Evolutionary conservation across 768 basidiomycete genomes (phyloP).

Genomic region (Tylopilus sp.): DNA sequence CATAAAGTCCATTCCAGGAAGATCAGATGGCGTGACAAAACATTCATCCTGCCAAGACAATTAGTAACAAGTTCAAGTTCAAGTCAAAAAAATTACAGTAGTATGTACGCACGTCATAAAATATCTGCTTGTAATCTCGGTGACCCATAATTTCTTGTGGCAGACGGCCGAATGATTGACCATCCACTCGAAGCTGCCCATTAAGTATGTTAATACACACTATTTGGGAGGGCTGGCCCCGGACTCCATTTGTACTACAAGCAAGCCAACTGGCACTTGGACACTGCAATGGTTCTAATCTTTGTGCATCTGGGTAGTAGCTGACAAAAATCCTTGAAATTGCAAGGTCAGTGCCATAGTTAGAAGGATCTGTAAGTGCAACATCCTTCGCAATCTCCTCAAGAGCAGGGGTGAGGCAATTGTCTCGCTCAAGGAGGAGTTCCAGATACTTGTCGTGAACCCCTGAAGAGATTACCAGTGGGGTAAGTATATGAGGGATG

Average conservation of each 20-base stretch:
- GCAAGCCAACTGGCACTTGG: constrained; percentile 15
- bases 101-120: background rate
- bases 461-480: too few relatives aligned
- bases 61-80: background rate
- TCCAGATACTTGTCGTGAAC: too few relatives aligned
- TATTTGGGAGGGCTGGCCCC: background rate
- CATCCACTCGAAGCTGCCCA: constrained; percentile 17
- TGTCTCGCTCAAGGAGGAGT: too few relatives aligned
- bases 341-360: constrained; percentile 14
- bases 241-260: background rate
- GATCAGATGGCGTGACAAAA: background rate
- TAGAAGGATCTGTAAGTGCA: background rate
- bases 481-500: too few relatives aligned
- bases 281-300: constrained; percentile 6
- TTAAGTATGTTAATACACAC: constrained; percentile 8
- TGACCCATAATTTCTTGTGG: background rate
- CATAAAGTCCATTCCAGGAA: background rate
- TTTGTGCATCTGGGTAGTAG: constrained; percentile 4
- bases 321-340: constrained; percentile 3
- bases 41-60: background rate
- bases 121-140: constrained; percentile 5
- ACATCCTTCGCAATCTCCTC: too few relatives aligned
- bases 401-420: too few relatives aligned
- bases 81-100: background rate
- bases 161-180: constrained; percentile 9